These are phyloP conservation scores for Hevea brasiliensis DNA, from an alignment of 345 rosid genomes.

Conservation along the genomic window DNA sequence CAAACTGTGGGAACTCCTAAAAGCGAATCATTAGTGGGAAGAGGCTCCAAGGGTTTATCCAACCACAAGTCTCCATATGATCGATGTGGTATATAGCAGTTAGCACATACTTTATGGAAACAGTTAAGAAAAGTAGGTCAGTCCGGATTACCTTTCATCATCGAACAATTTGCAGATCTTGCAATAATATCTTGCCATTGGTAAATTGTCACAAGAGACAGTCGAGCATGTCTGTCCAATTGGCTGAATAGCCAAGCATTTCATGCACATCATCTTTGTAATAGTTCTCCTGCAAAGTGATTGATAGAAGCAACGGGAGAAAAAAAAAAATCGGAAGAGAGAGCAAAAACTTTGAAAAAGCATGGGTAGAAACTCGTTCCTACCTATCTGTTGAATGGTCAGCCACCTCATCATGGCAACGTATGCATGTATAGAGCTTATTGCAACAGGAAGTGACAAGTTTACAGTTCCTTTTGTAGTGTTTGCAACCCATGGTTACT, in stretches of 20 bases:
- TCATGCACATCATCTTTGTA: slow-evolving; percentile 85
- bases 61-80: no score
- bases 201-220: slow-evolving; percentile 48
- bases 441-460: slow-evolving; percentile 70
- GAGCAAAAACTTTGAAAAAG: slow-evolving; percentile 1
- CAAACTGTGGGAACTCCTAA: no score
- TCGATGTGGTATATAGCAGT: no score
- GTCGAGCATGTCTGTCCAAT: slow-evolving; percentile 54
- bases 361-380: not conserved
- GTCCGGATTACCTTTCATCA: slow-evolving; percentile 55
- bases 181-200: slow-evolving; percentile 84
- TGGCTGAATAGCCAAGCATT: slow-evolving; percentile 69
- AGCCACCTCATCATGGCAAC: slow-evolving; percentile 77
- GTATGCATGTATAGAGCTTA: slow-evolving; percentile 63
- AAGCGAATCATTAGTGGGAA: no score
- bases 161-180: slow-evolving; percentile 72
- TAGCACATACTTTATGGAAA: not conserved
- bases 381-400: slow-evolving; percentile 80
- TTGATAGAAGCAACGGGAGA: slow-evolving; percentile 7
- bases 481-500: slow-evolving; percentile 62
- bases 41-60: no score
- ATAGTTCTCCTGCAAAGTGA: slow-evolving; percentile 52
- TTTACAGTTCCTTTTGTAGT: slow-evolving; percentile 77
- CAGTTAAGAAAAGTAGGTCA: not conserved
- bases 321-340: not conserved